A percentile compares a stretch with the other conserved stretches of the same genome.
phyloP scores from a whole-genome alignment of 169 alveolate genomes.

The Cryptosporidium sp. region DNA sequence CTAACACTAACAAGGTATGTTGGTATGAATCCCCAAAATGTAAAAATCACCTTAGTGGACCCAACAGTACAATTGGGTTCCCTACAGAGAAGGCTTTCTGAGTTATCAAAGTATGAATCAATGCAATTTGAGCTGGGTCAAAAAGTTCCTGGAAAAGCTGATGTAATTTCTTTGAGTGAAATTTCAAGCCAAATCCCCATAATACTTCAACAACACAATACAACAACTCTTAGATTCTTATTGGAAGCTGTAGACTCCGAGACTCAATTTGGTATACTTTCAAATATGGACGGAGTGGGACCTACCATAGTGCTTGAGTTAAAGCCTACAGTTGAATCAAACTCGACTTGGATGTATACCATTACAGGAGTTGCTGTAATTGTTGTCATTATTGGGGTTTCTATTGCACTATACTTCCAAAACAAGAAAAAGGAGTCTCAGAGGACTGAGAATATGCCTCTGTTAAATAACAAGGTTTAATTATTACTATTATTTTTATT shows the following conservation, averaged over 20 bases:
- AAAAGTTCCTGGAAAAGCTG: conserved; percentile 44
- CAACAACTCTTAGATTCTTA: conserved; percentile 33
- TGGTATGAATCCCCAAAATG: conserved; percentile 60
- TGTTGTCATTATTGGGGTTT: conserved; percentile 62
- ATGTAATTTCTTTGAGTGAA: conserved; percentile 15
- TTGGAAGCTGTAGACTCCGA: conserved; percentile 27
- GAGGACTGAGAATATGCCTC: conserved; percentile 23
- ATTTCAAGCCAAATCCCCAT: conserved; percentile 36
- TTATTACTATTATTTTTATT: neutral
- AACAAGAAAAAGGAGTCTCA: conserved; percentile 50
- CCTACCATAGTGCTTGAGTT: conserved; percentile 24
- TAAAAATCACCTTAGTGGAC: conserved; percentile 40
- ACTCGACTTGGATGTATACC: conserved; percentile 70
- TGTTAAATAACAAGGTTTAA: conserved; percentile 52
- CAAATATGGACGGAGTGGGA: conserved; percentile 67
- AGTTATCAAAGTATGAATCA: conserved; percentile 21
- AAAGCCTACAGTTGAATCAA: conserved; percentile 47
- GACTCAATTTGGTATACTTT: conserved; percentile 40
- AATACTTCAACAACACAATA: conserved; percentile 56
- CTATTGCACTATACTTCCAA: conserved; percentile 64
- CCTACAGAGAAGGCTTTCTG: conserved; percentile 39
- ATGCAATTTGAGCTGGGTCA: conserved; percentile 1
- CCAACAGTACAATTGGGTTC: conserved; percentile 23
- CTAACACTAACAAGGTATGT: conserved; percentile 41
- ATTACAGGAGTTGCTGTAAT: conserved; percentile 49